phyloP scores from a whole-genome alignment of 1,139 yeast species.

The Hanseniaspora gamundiae region DNA sequence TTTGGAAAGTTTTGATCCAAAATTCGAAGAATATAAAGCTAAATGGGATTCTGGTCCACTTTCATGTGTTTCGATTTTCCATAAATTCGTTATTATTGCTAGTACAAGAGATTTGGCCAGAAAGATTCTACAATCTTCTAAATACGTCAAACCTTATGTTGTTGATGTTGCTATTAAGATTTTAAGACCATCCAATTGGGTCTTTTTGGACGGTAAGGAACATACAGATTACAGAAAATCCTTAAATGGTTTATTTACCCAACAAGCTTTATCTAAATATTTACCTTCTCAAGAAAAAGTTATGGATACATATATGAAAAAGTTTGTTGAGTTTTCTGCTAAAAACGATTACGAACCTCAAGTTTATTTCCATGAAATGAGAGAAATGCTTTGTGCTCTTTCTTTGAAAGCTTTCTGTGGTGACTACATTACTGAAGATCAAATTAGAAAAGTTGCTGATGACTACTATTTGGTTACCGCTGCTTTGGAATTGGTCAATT shows the following conservation, averaged over 20 bases:
- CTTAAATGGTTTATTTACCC: conserved; percentile 78
- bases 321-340: conserved; percentile 44
- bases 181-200: conserved; percentile 94
- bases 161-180: conserved; percentile 94
- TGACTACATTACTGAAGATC: conserved; percentile 82
- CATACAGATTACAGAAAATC: conserved; percentile 89
- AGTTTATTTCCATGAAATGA: conserved; percentile 80
- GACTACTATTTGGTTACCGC: conserved; percentile 86
- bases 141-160: conserved; percentile 89
- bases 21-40: conserved; percentile 81
- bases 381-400: conserved; percentile 91
- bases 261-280: conserved; percentile 70
- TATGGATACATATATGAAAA: conserved; percentile 68
- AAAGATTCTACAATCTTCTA: conserved; percentile 75
- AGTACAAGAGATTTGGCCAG: conserved; percentile 83
- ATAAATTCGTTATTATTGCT: conserved; percentile 93
- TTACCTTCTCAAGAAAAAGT: conserved; percentile 73
- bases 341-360: conserved; percentile 41
- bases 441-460: conserved; percentile 77
- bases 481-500: conserved; percentile 91
- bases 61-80: conserved; percentile 93
- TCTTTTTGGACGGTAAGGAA: conserved; percentile 88
- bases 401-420: conserved; percentile 93
- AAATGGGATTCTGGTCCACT: conserved; percentile 94
- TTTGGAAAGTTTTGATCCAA: conserved; percentile 89